Percentiles rank a stretch among this genome's conserved stretches.
Conservation (phyloP, 2,329 filamentous ascomycete species). For the Raffaelea arxii region DNA sequence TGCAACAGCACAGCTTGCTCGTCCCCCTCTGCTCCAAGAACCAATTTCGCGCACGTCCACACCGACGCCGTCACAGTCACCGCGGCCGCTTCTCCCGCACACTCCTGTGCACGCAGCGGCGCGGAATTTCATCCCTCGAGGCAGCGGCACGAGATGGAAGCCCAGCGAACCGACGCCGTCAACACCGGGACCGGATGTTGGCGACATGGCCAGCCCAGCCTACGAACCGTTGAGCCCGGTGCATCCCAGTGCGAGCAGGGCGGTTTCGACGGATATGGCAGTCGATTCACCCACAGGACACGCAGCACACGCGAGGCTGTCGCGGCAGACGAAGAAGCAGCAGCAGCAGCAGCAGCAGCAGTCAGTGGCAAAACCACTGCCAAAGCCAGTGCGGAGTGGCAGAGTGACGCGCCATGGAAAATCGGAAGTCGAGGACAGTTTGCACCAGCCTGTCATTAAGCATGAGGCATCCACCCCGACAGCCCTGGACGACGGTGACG, state of each 20-base stretch:
- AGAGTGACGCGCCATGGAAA: not conserved
- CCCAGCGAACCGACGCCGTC: slow-evolving; percentile 43
- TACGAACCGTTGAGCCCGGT: slow-evolving; percentile 52
- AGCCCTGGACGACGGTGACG: slow-evolving; percentile 43
- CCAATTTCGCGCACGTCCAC: slow-evolving; percentile 5
- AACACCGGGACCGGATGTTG: slow-evolving; percentile 36
- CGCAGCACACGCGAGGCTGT: not conserved
- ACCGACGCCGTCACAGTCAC: slow-evolving; percentile 9
- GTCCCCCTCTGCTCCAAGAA: slow-evolving; percentile 7
- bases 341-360: not conserved
- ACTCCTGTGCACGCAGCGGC: slow-evolving; percentile 4
- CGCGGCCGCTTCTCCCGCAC: slow-evolving; percentile 5
- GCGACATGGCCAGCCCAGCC: slow-evolving; percentile 39
- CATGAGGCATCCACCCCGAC: slow-evolving; percentile 48
- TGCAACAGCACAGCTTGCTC: not conserved
- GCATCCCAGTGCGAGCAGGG: slow-evolving; percentile 20
- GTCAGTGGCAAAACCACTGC: not conserved
- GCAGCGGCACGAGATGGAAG: slow-evolving; percentile 49
- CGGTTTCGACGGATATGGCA: slow-evolving; percentile 1
- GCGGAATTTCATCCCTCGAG: slow-evolving; percentile 11
- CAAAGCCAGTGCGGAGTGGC: slow-evolving; percentile 2
- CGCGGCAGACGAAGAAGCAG: not conserved
- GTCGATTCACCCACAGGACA: not conserved
- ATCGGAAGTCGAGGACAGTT: not conserved
- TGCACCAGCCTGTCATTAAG: slow-evolving; percentile 36